A percentile compares a stretch with the other conserved stretches of the same genome.
These are phyloP conservation scores for Trichoderma simmonsii DNA, from an alignment of 2,329 filamentous ascomycete species.

Conservation along the genomic window DNA sequence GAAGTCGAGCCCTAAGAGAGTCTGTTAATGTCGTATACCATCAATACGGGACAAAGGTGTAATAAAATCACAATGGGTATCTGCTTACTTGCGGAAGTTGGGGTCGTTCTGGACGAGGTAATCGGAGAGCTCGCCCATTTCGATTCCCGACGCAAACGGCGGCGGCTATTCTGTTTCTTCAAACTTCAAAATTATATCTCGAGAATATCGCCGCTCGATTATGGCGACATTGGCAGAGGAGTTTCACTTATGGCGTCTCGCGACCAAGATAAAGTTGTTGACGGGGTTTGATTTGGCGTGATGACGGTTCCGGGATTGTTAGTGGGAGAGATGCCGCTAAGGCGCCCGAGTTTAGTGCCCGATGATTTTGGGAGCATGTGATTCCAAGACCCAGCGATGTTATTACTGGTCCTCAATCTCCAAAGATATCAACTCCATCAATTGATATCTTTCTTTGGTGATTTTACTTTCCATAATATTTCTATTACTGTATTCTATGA, in stretches of 20 bases:
- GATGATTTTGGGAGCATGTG: not conserved
- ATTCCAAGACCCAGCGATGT: not conserved
- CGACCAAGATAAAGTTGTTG: not conserved
- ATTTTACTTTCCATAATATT: not conserved
- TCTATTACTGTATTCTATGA: too few species aligned
- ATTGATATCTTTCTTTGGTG: not conserved
- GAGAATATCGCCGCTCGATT: not conserved
- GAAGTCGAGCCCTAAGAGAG: slow-evolving; percentile 63
- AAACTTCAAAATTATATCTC: not conserved
- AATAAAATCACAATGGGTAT: not conserved
- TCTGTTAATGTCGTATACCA: not conserved
- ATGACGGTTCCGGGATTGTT: not conserved
- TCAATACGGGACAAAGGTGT: not conserved
- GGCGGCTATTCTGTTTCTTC: not conserved
- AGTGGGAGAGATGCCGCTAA: not conserved
- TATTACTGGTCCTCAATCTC: not conserved
- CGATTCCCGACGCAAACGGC: not conserved
- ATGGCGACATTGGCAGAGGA: not conserved
- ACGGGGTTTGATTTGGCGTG: not conserved
- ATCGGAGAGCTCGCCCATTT: slow-evolving; percentile 65
- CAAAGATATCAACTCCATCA: not conserved
- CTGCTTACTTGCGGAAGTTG: slow-evolving; percentile 55
- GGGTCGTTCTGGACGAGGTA: slow-evolving; percentile 61
- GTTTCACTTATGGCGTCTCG: not conserved
- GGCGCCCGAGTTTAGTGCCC: slow-evolving; percentile 4